Conservation (phyloP, 73 alveolate genomes). For the Uronychia binucleata region DNA sequence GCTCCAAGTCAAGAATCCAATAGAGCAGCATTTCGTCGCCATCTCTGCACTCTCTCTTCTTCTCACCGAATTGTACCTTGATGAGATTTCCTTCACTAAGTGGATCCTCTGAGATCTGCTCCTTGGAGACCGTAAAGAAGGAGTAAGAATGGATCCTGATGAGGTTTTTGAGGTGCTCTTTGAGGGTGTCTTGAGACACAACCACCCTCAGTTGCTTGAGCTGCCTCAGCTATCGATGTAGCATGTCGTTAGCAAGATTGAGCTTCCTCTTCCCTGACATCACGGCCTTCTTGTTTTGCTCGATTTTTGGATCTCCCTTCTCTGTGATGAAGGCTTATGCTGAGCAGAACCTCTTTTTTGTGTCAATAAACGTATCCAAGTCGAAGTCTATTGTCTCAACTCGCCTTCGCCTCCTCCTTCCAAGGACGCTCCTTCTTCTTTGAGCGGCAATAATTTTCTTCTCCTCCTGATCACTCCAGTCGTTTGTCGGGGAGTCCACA, state of each 20-base stretch:
- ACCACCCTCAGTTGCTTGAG: background rate
- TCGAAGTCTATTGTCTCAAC: background rate
- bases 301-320: background rate
- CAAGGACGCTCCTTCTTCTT: background rate
- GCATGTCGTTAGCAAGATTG: background rate
- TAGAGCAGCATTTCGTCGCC: background rate
- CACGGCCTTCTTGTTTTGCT: background rate
- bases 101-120: background rate
- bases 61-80: background rate
- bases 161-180: background rate
- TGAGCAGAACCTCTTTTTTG: background rate
- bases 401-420: background rate
- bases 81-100: background rate
- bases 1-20: background rate
- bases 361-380: background rate
- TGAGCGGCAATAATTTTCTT: background rate
- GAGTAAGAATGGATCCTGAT: background rate
- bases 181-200: background rate
- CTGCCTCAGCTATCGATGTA: background rate
- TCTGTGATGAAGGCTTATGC: background rate
- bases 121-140: background rate
- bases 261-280: background rate
- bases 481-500: background rate
- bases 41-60: background rate
- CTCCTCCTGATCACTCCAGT: background rate